These are phyloP conservation scores for Xylariaceae sp. DNA, from an alignment of 2,329 filamentous ascomycete genomes.

Conservation along the genomic window DNA sequence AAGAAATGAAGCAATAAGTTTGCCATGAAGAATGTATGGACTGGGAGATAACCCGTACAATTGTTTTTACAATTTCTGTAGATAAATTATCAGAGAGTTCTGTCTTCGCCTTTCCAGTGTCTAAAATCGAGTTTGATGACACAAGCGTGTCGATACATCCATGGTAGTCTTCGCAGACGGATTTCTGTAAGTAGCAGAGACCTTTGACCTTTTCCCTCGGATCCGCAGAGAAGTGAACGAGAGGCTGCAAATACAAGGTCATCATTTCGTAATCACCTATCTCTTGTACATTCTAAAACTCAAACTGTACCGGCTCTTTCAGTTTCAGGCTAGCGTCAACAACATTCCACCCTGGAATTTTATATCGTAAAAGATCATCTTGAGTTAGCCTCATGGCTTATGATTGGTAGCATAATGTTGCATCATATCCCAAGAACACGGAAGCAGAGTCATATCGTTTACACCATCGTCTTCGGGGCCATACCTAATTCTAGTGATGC, in stretches of 20 bases:
- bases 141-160: background rate
- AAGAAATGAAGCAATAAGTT: no score
- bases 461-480: no score
- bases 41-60: no score
- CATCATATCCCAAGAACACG: no score
- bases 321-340: background rate
- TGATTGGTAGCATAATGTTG: no score
- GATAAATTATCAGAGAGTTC: no score
- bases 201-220: background rate
- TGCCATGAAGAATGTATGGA: no score
- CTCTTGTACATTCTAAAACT: background rate
- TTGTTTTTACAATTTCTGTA: no score
- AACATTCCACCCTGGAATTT: background rate
- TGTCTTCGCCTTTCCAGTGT: no score
- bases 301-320: background rate
- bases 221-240: background rate
- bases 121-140: background rate
- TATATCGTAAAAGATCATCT: background rate
- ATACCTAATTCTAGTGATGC: no score
- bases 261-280: background rate
- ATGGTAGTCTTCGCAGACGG: background rate
- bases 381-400: no score
- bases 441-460: no score
- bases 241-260: background rate
- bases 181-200: background rate